Percentiles rank a stretch among this genome's conserved stretches.
These are phyloP conservation scores for Penicillium sp. DNA, from an alignment of 2,329 filamentous ascomycete genomes.

Conservation along the genomic window DNA sequence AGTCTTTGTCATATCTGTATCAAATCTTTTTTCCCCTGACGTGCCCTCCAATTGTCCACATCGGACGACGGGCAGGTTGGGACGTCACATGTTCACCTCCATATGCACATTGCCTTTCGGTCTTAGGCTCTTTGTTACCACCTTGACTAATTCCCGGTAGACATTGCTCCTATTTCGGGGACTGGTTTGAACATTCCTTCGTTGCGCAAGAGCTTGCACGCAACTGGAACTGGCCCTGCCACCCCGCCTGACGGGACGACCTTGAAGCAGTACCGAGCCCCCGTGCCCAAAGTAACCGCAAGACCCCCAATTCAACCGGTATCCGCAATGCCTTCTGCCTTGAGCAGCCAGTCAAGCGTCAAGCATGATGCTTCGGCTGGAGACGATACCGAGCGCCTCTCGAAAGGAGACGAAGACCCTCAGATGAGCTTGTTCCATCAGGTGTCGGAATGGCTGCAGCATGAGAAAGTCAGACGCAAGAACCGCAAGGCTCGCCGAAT, in stretches of 20 bases:
- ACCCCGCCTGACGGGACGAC: slow-evolving; percentile 23
- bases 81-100: slow-evolving; percentile 10
- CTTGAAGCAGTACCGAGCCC: slow-evolving; percentile 32
- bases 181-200: slow-evolving; percentile 29
- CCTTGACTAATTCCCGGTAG: slow-evolving; percentile 30
- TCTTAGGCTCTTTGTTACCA: background rate
- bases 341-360: slow-evolving; percentile 31
- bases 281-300: slow-evolving; percentile 31
- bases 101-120: slow-evolving; percentile 9
- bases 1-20: slow-evolving; percentile 8
- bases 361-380: slow-evolving; percentile 25
- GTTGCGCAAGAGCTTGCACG: slow-evolving; percentile 24
- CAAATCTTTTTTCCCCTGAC: slow-evolving; percentile 9
- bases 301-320: slow-evolving; percentile 24
- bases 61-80: background rate
- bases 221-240: slow-evolving; percentile 18
- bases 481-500: slow-evolving; percentile 54
- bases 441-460: slow-evolving; percentile 79
- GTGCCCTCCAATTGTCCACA: slow-evolving; percentile 5
- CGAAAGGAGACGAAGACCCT: slow-evolving; percentile 33
- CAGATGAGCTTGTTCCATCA: slow-evolving; percentile 63
- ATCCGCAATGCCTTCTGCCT: slow-evolving; percentile 26
- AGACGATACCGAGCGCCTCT: slow-evolving; percentile 30
- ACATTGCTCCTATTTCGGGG: slow-evolving; percentile 27
- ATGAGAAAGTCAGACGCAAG: slow-evolving; percentile 70